Base-by-base conservation (phyloP, 192 early-diverging fungal species). In the Phycomyces nitens region DNA sequence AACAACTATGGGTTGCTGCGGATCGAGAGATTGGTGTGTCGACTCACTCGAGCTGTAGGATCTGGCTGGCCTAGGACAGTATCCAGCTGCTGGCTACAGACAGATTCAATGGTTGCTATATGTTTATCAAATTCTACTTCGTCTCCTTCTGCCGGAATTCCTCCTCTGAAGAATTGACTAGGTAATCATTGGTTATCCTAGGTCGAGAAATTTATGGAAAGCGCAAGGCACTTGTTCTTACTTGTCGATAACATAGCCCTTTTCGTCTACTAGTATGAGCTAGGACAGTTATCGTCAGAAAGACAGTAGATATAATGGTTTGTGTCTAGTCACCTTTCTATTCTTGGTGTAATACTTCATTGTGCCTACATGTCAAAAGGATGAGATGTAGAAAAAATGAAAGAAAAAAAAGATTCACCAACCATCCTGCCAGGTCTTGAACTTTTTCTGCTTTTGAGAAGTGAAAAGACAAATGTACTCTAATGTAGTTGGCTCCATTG, bases 361-460 rank as follows among this genome's bases (percentile, higher is more conserved):
- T 9, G 59, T 59, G 22, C 62, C 55, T 65, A 18, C 53, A 54
- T 53, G 57, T 53, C 34, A 52, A 34, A 63, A 44, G 60, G 49
- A 14, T 59, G n/a, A 7, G 27, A 62, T 15, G 44, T 34, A 7
- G 29, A 34, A 34, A 5, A 22, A 18, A 60, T 40, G n/a, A 24
- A 26, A 22, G 14, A 51, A 56, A 8, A 5, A 47, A 11, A 5
- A 34, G 7, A 5, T 34, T 21, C 22, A 53, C 39, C 27, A 68
- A 79, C 80, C 80, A 52, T 82, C 80, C 26, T 82, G 80, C 80
- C 80, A 82, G 9, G 77, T 82, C 60, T 82, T 82, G 47, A 69
- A 66, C 49, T 82, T 82, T 40, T 82, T 82, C n/a, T 54, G 64
- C 50, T 82, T 82, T 47, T 82, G 80, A 3, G 72, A 69, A 18